Percentiles rank a stretch among this genome's conserved stretches.
Evolutionary conservation across 176 grass and related monocot species (phyloP).

Genomic region (Triticum dicoccoides): DNA sequence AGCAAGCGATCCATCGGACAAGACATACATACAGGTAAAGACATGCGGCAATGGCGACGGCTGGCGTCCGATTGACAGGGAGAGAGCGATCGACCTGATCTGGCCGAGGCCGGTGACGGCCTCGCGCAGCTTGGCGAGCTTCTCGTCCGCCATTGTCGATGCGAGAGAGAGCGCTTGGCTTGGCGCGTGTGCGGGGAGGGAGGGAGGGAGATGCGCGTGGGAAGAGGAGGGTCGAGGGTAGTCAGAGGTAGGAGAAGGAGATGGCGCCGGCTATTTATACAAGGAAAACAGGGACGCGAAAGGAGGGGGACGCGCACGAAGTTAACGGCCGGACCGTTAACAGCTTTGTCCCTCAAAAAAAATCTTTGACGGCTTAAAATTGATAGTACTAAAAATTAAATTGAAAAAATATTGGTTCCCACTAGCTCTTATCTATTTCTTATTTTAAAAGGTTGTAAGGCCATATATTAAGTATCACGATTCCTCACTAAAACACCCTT

Average conservation of each 20-base stretch:
- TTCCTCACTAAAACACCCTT: no score
- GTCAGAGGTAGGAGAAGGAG: slow-evolving; percentile 8
- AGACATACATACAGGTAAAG: background rate
- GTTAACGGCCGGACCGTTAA: slow-evolving; percentile 2
- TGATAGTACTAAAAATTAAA: no score
- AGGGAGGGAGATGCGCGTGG: background rate
- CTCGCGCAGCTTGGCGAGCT: slow-evolving; percentile 58
- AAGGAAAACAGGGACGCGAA: background rate
- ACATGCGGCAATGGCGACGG: background rate
- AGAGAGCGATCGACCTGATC: slow-evolving; percentile 56
- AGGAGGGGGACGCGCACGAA: background rate
- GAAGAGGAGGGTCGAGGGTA: background rate
- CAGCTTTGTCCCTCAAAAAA: background rate
- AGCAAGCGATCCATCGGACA: background rate
- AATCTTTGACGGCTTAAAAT: no score
- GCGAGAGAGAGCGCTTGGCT: background rate
- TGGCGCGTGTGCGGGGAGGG: background rate
- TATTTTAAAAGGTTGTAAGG: no score
- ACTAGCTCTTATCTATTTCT: no score
- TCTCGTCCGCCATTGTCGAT: slow-evolving; percentile 68
- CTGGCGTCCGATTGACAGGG: no score
- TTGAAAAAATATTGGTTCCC: no score
- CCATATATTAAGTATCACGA: no score
- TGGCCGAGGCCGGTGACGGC: slow-evolving; percentile 52
- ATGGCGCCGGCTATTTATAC: slow-evolving; percentile 32